Conservation (phyloP, 2,329 filamentous ascomycete genomes). For the Alternaria viburni region DNA sequence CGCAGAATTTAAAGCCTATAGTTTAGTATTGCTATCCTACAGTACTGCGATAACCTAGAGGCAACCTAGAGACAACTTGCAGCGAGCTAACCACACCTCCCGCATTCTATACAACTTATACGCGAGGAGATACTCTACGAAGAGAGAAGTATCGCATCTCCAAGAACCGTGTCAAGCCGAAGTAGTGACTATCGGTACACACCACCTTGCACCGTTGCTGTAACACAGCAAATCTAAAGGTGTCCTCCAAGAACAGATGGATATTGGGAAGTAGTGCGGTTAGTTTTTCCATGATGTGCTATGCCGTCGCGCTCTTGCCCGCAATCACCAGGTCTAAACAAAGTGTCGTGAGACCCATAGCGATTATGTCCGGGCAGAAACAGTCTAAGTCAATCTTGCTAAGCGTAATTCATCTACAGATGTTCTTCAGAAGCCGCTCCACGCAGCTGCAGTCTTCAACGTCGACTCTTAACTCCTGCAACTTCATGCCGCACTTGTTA, state of each 20-base stretch:
- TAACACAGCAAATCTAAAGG: background rate
- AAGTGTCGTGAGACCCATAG: background rate
- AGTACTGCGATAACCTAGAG: too few relatives aligned
- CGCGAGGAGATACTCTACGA: too few relatives aligned
- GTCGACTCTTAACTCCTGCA: background rate
- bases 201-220: background rate
- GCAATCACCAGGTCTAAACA: background rate
- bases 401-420: background rate
- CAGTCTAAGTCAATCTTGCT: background rate
- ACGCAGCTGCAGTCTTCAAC: background rate
- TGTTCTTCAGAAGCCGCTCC: background rate
- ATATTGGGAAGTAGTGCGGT: background rate
- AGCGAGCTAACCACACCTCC: too few relatives aligned
- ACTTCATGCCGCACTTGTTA: background rate
- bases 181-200: accelerated
- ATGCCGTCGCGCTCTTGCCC: background rate
- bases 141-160: too few relatives aligned
- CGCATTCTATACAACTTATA: too few relatives aligned
- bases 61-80: too few relatives aligned
- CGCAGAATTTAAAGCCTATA: too few relatives aligned
- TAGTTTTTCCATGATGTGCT: background rate
- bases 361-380: background rate
- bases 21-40: too few relatives aligned
- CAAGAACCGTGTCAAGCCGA: background rate
- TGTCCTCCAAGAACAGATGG: accelerated